Percentiles rank a stretch among this genome's conserved stretches.
Conservation (phyloP, 148 eudicot genomes). For the Rhododendron henanense region DNA sequence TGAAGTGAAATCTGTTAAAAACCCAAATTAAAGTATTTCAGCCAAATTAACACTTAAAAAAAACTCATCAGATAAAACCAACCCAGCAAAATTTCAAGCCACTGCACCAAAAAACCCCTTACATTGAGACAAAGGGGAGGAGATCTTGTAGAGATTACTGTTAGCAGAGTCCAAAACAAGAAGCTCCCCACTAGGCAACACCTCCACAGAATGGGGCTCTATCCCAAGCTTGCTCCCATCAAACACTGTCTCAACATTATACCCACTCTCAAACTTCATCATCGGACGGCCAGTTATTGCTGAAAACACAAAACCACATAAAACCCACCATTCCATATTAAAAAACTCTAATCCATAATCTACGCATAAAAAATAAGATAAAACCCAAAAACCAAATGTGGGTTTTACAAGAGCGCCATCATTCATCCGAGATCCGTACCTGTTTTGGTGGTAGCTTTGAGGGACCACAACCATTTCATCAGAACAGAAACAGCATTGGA, state of each 20-base stretch:
- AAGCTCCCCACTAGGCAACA: slow-evolving; percentile 83
- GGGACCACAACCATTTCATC: slow-evolving; percentile 87
- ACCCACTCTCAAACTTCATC: slow-evolving; percentile 99
- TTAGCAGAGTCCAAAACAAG: slow-evolving; percentile 87
- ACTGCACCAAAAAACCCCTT: slow-evolving; percentile 25
- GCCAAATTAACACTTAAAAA: neutral
- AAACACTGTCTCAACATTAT: slow-evolving; percentile 92
- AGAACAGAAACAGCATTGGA: slow-evolving; percentile 57
- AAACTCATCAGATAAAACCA: neutral
- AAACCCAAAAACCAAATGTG: neutral
- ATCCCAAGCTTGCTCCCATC: slow-evolving; percentile 99
- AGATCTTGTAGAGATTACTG: slow-evolving; percentile 87
- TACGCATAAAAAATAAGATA: slow-evolving; percentile 5
- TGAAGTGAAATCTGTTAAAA: neutral
- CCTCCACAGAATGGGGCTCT: slow-evolving; percentile 80
- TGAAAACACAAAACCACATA: slow-evolving; percentile 22
- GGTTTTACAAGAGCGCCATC: neutral
- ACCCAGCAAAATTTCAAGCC: neutral
- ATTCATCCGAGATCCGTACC: slow-evolving; percentile 35
- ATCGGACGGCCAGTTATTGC: slow-evolving; percentile 73
- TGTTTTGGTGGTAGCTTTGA: slow-evolving; percentile 81
- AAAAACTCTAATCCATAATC: slow-evolving; percentile 7
- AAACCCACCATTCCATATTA: slow-evolving; percentile 14
- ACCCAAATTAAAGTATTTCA: neutral
- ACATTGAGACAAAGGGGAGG: slow-evolving; percentile 87